Evolutionary conservation across 345 rosid species (phyloP).

Genomic region (Eucalyptus marginata): DNA sequence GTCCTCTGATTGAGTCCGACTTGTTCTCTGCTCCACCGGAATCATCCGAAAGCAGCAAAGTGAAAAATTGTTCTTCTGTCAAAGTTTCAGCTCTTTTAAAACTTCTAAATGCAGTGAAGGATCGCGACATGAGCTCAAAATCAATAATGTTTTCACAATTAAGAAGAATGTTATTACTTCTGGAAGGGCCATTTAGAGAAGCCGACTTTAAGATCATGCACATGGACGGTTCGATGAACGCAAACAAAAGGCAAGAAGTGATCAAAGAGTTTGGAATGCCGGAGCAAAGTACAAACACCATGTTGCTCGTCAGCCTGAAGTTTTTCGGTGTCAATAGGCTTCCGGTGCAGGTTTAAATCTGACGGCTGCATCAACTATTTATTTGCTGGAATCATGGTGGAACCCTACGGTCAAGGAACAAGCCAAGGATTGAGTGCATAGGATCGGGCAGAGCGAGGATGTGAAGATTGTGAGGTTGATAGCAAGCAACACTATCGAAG

Average conservation of each 20-base stretch:
- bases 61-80: constrained; percentile 17
- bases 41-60: constrained; percentile 2
- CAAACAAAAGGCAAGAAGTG: no score
- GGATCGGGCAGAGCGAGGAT: constrained; percentile 59
- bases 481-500: constrained; percentile 59
- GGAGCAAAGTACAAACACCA: constrained; percentile 21
- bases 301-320: constrained; percentile 65
- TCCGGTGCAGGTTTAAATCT: constrained; percentile 71
- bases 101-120: constrained; percentile 28
- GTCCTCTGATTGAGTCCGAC: constrained; percentile 13
- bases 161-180: constrained; percentile 54
- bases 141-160: constrained; percentile 74
- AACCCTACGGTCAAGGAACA: constrained; percentile 80
- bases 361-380: constrained; percentile 56
- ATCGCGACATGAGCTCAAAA: constrained; percentile 12
- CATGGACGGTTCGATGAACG: constrained; percentile 15
- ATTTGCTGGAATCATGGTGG: constrained; percentile 82
- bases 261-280: not conserved
- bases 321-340: constrained; percentile 5
- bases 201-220: constrained; percentile 59
- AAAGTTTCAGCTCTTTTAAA: constrained; percentile 44
- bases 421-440: constrained; percentile 72
- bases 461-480: constrained; percentile 65
- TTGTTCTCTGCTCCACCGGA: constrained; percentile 67
- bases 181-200: constrained; percentile 42